A percentile compares a stretch with the other conserved stretches of the same genome.
These are phyloP conservation scores for Amauroascus verrucosus DNA, from an alignment of 2,329 filamentous ascomycete species.

Conservation along the genomic window DNA sequence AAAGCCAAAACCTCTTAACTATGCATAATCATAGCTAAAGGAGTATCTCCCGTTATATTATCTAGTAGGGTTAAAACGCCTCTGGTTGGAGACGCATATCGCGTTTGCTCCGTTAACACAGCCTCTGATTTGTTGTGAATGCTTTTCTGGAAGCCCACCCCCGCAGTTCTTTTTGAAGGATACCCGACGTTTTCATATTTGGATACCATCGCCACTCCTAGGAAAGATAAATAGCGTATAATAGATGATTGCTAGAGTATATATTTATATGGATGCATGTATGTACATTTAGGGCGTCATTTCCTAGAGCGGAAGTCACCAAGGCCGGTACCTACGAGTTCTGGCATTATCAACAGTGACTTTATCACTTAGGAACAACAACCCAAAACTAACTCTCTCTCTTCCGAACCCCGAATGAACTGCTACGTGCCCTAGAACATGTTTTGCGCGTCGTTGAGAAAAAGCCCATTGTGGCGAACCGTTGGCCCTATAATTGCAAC, in stretches of 20 bases:
- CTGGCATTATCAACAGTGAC: too few species aligned
- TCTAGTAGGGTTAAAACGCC: background rate
- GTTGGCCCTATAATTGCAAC: constrained; percentile 9
- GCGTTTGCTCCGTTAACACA: background rate
- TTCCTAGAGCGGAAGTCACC: too few species aligned
- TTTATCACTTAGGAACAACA: too few species aligned
- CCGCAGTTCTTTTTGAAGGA: background rate
- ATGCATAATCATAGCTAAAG: background rate
- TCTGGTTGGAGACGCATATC: background rate
- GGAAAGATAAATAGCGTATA: too few species aligned
- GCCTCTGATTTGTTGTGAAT: too few species aligned
- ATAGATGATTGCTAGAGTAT: too few species aligned
- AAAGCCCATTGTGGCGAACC: constrained; percentile 9
- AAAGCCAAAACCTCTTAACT: background rate
- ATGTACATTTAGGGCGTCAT: too few species aligned
- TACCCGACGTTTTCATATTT: background rate
- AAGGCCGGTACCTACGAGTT: too few species aligned
- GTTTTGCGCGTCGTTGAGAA: constrained; percentile 11
- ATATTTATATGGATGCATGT: too few species aligned
- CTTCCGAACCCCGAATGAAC: background rate
- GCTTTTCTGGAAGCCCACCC: too few species aligned
- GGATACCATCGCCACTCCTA: background rate
- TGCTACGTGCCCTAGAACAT: background rate
- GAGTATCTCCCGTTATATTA: background rate
- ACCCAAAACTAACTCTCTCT: too few species aligned